These are phyloP conservation scores for Filosporella fistucella DNA, from an alignment of 495 filamentous ascomycete genomes.

Conservation along the genomic window DNA sequence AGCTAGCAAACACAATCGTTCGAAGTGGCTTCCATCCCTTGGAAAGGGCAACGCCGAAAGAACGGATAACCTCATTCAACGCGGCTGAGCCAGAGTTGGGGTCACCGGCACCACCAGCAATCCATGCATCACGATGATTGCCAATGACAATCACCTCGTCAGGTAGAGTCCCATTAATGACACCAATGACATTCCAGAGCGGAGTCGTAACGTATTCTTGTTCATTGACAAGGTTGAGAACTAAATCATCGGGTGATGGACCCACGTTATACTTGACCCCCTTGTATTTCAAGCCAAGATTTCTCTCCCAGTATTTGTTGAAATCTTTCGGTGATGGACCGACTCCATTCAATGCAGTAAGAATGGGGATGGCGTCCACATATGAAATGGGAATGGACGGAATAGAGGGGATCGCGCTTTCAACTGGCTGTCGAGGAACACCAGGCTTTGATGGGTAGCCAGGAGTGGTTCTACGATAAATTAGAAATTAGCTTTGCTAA, in stretches of 20 bases:
- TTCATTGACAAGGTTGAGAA: slow-evolving; percentile 79
- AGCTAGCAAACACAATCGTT: slow-evolving; percentile 89
- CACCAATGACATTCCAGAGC: slow-evolving; percentile 91
- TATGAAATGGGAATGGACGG: slow-evolving; percentile 94
- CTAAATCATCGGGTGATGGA: slow-evolving; percentile 70
- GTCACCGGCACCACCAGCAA: slow-evolving; percentile 81
- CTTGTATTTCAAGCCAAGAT: slow-evolving; percentile 71
- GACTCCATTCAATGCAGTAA: slow-evolving; percentile 84
- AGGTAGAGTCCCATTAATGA: slow-evolving; percentile 84
- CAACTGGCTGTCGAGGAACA: slow-evolving; percentile 67
- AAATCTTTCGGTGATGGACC: slow-evolving; percentile 77
- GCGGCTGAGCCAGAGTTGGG: slow-evolving; percentile 89
- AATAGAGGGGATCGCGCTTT: slow-evolving; percentile 70
- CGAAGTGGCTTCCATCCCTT: slow-evolving; percentile 87
- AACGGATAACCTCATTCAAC: slow-evolving; percentile 77
- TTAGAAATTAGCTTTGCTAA: neutral
- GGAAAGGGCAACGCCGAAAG: slow-evolving; percentile 72
- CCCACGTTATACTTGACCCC: slow-evolving; percentile 91
- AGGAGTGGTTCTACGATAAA: slow-evolving; percentile 61
- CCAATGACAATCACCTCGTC: slow-evolving; percentile 90
- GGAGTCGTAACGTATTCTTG: slow-evolving; percentile 88
- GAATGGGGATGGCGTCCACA: slow-evolving; percentile 74
- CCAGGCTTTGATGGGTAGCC: slow-evolving; percentile 93
- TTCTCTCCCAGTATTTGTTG: slow-evolving; percentile 63
- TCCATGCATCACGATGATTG: slow-evolving; percentile 94